Conservation (phyloP, 192 early-diverging fungal genomes). For the Backusella mclennaniae region DNA sequence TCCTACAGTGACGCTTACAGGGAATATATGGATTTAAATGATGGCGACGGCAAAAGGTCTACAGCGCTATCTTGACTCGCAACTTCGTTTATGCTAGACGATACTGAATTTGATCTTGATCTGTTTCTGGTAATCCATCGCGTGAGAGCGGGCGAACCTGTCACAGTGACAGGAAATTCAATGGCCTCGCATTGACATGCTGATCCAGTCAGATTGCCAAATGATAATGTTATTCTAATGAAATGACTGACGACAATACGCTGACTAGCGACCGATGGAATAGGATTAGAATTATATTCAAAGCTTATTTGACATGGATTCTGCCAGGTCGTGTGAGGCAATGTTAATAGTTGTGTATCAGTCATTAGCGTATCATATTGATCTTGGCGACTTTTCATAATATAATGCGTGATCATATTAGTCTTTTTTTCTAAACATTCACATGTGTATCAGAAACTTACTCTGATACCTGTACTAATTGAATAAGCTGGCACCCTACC, state of each 20-base stretch:
- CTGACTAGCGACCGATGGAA: background rate
- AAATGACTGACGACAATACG: background rate
- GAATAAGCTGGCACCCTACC: constrained; percentile 7
- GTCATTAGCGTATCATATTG: background rate
- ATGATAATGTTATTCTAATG: constrained; percentile 3
- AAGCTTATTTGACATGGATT: constrained; percentile 1
- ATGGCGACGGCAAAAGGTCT: background rate
- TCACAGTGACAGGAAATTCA: constrained; percentile 1
- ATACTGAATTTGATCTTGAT: constrained; percentile 5
- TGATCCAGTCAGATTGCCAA: constrained; percentile 1
- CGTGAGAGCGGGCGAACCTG: background rate
- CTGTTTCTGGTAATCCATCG: background rate
- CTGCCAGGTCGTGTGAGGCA: background rate
- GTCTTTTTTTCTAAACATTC: background rate
- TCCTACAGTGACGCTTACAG: background rate
- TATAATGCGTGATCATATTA: background rate
- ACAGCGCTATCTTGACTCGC: background rate
- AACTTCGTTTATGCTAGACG: background rate
- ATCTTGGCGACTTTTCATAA: background rate
- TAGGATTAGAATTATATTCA: background rate
- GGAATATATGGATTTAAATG: background rate
- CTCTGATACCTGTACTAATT: background rate
- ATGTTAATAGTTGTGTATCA: background rate
- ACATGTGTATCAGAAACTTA: background rate
- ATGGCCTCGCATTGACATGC: background rate